Conservation (phyloP, 495 filamentous ascomycete species). For the Copromyces sp. region DNA sequence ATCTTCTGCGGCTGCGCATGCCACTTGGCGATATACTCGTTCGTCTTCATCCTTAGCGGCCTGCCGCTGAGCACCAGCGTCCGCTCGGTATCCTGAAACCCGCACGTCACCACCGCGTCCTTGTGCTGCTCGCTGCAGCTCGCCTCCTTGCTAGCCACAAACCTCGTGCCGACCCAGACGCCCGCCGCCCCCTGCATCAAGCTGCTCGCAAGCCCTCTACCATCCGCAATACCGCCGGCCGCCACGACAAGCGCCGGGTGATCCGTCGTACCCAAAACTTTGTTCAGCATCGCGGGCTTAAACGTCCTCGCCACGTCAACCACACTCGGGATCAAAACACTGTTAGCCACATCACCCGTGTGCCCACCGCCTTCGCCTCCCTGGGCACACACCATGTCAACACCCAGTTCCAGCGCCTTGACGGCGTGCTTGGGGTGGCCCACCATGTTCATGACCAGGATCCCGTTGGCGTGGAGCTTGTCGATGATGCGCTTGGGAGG, state of each 20-base stretch:
- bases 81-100: conserved; percentile 62
- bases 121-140: conserved; percentile 72
- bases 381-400: conserved; percentile 78
- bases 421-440: conserved; percentile 77
- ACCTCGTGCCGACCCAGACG: conserved; percentile 80
- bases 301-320: conserved; percentile 62
- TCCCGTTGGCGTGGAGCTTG: conserved; percentile 59
- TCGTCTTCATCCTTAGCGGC: conserved; percentile 68
- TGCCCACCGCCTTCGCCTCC: conserved; percentile 74
- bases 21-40: conserved; percentile 74
- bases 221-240: conserved; percentile 65
- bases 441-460: conserved; percentile 94
- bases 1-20: conserved; percentile 63
- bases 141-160: conserved; percentile 70
- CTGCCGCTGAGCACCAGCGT: conserved; percentile 73
- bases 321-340: conserved; percentile 62
- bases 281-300: conserved; percentile 36
- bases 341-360: conserved; percentile 66
- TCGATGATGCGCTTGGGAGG: conserved; percentile 60
- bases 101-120: conserved; percentile 62
- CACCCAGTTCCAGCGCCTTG: conserved; percentile 70
- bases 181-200: conserved; percentile 66
- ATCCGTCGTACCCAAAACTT: conserved; percentile 11
- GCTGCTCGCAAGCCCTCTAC: conserved; percentile 56
- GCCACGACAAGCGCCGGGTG: conserved; percentile 58